Conservation (phyloP, 768 basidiomycete species). For the Cystoderma amianthinum region DNA sequence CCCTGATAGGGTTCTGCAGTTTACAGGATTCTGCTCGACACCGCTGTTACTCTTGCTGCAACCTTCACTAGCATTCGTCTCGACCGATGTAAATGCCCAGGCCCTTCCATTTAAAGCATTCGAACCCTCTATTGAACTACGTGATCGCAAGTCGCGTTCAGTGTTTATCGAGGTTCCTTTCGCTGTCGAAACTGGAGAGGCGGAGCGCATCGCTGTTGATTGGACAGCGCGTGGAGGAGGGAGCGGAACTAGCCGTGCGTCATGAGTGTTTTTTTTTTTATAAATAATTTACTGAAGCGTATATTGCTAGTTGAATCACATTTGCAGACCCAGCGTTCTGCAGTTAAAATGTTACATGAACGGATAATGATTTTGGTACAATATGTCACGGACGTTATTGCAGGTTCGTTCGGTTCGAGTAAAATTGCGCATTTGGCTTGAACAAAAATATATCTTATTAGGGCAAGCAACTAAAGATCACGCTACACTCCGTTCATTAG, state of each 20-base stretch:
- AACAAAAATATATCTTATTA: conserved; percentile 15
- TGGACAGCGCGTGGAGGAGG: conserved; percentile 87
- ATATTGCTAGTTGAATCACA: conserved; percentile 72
- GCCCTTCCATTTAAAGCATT: conserved; percentile 90
- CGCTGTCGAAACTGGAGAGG: conserved; percentile 94
- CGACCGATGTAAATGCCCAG: conserved; percentile 53
- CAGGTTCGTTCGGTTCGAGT: conserved; percentile 49
- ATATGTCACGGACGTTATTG: conserved; percentile 74
- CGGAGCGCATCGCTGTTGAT: conserved; percentile 97
- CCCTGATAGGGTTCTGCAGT: conserved; percentile 39
- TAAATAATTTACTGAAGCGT: conserved; percentile 1
- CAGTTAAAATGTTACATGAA: conserved; percentile 94
- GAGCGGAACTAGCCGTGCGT: conserved; percentile 73
- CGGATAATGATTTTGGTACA: conserved; percentile 81
- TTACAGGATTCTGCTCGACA: conserved; percentile 79
- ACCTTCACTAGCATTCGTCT: conserved; percentile 39
- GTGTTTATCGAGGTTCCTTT: conserved; percentile 83
- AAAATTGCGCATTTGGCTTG: conserved; percentile 3
- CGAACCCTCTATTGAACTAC: conserved; percentile 84
- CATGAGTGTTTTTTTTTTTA: conserved; percentile 2
- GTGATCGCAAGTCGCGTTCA: conserved; percentile 67
- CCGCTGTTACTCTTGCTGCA: conserved; percentile 81
- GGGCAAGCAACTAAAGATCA: conserved; percentile 77
- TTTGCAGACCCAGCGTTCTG: conserved; percentile 87
- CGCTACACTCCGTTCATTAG: conserved; percentile 73